Evolutionary conservation across 805 yeast species (phyloP), one percentile per base, ranked within the genome.

Genomic region (Starmerella davenportii): DNA sequence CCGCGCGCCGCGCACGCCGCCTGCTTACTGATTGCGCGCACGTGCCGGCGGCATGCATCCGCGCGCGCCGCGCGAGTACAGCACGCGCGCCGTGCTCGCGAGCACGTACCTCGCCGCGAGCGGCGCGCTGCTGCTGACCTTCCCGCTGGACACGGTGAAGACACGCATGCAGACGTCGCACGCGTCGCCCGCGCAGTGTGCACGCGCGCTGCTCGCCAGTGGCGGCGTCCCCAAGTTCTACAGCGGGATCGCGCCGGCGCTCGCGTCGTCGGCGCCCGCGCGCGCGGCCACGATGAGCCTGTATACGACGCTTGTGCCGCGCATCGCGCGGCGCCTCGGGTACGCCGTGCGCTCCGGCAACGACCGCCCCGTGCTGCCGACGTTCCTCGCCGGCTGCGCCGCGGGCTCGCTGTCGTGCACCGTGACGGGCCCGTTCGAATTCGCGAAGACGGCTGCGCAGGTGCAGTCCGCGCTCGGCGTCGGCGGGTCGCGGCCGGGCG

Each of bases 141-240:
- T 74, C 51, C 94, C 94, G 1, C 57, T 81, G 36, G 94, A 81
- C 53, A 76, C 90, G n/a, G 64, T 82, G 42, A 81, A 81, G 55
- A 82, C 93, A 0, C 63, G 93, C 43, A 74, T 79, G 74, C 94
- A 81, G 54, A 77, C 92, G 0, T 76, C 79, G 46, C 64, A 68
- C 38, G 59, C 60, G 14, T 65, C 70, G 37, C 66, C 75, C 21
- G 54, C 63, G 37, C 72, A 70, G 39, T 79, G 92, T 52, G 59
- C 76, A 16, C 50, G 51, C 27, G 59, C 65, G 34, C 75, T 92
- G 0, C 59, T 70, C 21, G 49, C 53, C 5, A 55, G 61, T 8
- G 93, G 79, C 51, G 93, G 93, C 0, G 29, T 74, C 4, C 44
- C 56, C 5, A 90, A 87, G 11, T 69, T 81, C 43, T 82, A 74